Conservation (phyloP, 257 asterid species). For the Paulownia fortunei region DNA sequence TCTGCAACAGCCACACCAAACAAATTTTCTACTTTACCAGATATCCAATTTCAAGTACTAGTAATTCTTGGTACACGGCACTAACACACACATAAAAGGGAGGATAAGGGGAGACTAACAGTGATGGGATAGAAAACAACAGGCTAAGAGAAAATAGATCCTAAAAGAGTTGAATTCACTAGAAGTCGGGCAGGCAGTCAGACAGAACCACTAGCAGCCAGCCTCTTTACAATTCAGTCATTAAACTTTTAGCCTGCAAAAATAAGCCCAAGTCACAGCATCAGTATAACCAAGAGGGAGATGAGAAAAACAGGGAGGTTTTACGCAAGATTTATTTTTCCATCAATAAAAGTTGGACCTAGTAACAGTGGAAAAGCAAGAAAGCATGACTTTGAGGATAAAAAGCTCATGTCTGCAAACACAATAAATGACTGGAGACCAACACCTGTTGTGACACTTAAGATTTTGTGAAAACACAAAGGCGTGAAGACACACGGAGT, state of each 20-base stretch:
- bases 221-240: constrained; percentile 15
- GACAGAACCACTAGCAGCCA: constrained; percentile 22
- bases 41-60: constrained; percentile 34
- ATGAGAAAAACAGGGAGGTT: neutral
- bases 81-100: constrained; percentile 27
- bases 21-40: constrained; percentile 25
- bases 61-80: constrained; percentile 28
- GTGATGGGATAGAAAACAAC: constrained; percentile 10
- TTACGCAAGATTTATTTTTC: neutral
- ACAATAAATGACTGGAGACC: neutral
- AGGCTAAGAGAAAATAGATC: constrained; percentile 11
- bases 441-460: neutral
- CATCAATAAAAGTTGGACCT: neutral
- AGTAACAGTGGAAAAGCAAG: neutral
- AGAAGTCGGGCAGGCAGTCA: constrained; percentile 10
- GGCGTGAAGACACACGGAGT: neutral
- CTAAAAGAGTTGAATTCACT: constrained; percentile 18
- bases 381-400: no score
- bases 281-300: constrained; percentile 19
- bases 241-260: constrained; percentile 33
- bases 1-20: constrained; percentile 17
- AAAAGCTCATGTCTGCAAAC: neutral
- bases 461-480: neutral
- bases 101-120: constrained; percentile 17
- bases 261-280: constrained; percentile 2